phyloP scores from a whole-genome alignment of 345 rosid species.

The Physaria fendleri region DNA sequence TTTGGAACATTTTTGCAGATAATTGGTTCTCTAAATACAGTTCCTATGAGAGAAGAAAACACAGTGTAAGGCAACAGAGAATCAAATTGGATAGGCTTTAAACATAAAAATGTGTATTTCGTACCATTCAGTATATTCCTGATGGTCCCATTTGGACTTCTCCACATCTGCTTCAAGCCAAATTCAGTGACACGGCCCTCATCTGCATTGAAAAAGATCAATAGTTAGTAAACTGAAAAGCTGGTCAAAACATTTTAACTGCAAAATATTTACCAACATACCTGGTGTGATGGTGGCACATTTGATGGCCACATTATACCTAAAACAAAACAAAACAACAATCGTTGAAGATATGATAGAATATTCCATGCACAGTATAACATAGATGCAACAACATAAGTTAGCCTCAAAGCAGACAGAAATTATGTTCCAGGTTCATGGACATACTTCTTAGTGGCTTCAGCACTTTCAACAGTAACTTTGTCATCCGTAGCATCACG shows the following conservation, averaged over 20 bases:
- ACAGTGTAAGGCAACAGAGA: neutral
- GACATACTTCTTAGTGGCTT: conserved; percentile 65
- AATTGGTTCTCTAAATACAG: conserved; percentile 98
- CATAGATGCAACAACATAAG: neutral
- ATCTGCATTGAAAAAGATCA: conserved; percentile 40
- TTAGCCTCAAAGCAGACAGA: neutral
- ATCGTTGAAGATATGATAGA: neutral
- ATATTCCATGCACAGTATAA: neutral
- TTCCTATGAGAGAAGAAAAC: conserved; percentile 51
- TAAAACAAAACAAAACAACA: conserved; percentile 18
- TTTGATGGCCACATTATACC: conserved; percentile 97
- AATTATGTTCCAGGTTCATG: neutral
- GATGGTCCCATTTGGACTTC: conserved; percentile 93
- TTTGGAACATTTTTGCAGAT: conserved; percentile 85
- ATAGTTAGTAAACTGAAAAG: neutral
- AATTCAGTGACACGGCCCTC: conserved; percentile 90
- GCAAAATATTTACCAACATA: conserved; percentile 18
- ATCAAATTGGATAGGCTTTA: neutral
- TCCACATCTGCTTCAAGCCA: conserved; percentile 92
- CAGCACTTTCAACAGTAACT: conserved; percentile 63
- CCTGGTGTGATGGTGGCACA: conserved; percentile 99
- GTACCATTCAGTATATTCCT: conserved; percentile 92
- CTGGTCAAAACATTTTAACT: neutral
- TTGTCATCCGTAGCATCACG: conserved; percentile 66
- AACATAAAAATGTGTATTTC: conserved; percentile 8